These are phyloP conservation scores for Globisporangium irregulare DNA, from an alignment of 352 stramenopile genomes.

Conservation along the genomic window DNA sequence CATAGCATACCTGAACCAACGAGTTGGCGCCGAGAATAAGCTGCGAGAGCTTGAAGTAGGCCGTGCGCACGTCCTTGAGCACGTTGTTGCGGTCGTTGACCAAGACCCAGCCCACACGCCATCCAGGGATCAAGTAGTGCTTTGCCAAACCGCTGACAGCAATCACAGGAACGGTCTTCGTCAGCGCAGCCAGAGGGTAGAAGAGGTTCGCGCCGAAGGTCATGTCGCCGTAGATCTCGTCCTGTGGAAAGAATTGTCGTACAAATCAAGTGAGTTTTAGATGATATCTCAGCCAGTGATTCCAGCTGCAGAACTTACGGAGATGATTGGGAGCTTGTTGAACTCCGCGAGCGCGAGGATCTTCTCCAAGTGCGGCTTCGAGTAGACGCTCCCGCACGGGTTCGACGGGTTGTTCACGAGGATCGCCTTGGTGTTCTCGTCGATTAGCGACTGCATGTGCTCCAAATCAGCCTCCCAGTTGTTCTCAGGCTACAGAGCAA, in stretches of 20 bases:
- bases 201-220: constrained; percentile 71
- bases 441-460: constrained; percentile 87
- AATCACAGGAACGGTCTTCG: constrained; percentile 79
- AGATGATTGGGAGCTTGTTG: constrained; percentile 92
- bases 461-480: constrained; percentile 93
- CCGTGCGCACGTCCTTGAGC: constrained; percentile 80
- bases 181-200: constrained; percentile 81
- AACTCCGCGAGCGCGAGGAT: constrained; percentile 75
- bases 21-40: constrained; percentile 91
- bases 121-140: constrained; percentile 95
- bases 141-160: constrained; percentile 90
- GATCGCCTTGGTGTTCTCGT: constrained; percentile 88
- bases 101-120: constrained; percentile 94
- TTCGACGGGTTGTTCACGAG: constrained; percentile 96
- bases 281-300: not conserved
- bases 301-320: constrained; percentile 61
- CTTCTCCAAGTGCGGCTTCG: constrained; percentile 70
- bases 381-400: constrained; percentile 94
- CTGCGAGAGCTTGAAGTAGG: constrained; percentile 92
- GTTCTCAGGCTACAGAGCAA: constrained; percentile 53
- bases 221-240: constrained; percentile 88
- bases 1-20: constrained; percentile 37
- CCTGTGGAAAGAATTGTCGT: constrained; percentile 18
- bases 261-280: not conserved
- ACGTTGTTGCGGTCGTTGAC: constrained; percentile 90